Conservation (phyloP, 1,284 basidiomycete species). For the Meira nashicola region DNA sequence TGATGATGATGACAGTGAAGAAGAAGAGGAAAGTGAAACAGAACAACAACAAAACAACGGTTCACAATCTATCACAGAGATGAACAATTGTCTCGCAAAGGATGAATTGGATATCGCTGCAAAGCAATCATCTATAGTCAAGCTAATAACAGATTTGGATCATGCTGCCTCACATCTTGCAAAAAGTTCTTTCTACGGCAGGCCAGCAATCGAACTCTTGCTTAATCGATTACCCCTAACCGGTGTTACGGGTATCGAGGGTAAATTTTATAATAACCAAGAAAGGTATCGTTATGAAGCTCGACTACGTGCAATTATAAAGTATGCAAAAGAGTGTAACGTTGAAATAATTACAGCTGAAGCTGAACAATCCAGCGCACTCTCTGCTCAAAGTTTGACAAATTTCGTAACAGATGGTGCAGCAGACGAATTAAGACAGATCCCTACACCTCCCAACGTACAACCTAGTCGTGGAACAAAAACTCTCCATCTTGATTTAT, state of each 20-base stretch:
- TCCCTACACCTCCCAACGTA: slow-evolving; percentile 20
- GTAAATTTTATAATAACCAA: slow-evolving; percentile 20
- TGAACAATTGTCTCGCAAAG: not conserved
- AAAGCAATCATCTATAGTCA: slow-evolving; percentile 25
- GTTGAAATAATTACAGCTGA: slow-evolving; percentile 9
- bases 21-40: slow-evolving; percentile 6
- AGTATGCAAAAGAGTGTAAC: not conserved
- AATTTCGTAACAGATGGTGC: not conserved
- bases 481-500: slow-evolving; percentile 41
- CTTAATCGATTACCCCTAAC: slow-evolving; percentile 27
- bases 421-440: slow-evolving; percentile 14
- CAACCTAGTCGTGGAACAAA: slow-evolving; percentile 19
- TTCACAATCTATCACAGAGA: not conserved
- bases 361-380: not conserved
- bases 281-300: slow-evolving; percentile 28
- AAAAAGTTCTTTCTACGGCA: slow-evolving; percentile 7
- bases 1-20: slow-evolving; percentile 11
- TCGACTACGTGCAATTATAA: slow-evolving; percentile 24
- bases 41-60: not conserved
- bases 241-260: not conserved
- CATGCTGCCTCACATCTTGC: slow-evolving; percentile 22
- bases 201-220: slow-evolving; percentile 25
- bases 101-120: slow-evolving; percentile 26
- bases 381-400: not conserved
- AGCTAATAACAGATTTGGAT: slow-evolving; percentile 22